phyloP scores from a whole-genome alignment of 768 basidiomycete species.

The Termitomyces sp. region DNA sequence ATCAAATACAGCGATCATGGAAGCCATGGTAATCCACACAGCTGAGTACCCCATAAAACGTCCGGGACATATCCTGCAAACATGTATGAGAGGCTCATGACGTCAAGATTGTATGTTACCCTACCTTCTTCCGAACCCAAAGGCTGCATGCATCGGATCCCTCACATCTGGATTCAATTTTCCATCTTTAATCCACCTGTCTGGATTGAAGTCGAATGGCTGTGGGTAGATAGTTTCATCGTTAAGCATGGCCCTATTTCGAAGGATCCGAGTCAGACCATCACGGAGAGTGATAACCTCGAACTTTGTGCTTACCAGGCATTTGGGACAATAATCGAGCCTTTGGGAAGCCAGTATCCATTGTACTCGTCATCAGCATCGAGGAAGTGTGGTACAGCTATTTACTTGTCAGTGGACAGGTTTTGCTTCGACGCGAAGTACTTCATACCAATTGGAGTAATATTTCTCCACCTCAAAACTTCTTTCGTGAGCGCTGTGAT shows the following conservation, averaged over 20 bases:
- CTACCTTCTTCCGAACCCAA: constrained; percentile 20
- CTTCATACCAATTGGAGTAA: constrained; percentile 20
- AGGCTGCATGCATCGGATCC: constrained; percentile 1
- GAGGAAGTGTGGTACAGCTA: constrained; percentile 27
- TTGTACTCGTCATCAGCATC: constrained; percentile 29
- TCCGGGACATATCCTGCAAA: constrained; percentile 26
- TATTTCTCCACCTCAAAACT: constrained; percentile 24
- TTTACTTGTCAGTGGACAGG: not conserved
- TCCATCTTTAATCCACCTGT: constrained; percentile 28
- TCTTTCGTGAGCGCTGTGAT: constrained; percentile 30
- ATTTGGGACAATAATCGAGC: too few species aligned
- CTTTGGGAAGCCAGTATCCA: constrained; percentile 15
- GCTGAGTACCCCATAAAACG: constrained; percentile 25
- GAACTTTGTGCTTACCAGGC: too few species aligned
- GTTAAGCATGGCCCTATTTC: constrained; percentile 31
- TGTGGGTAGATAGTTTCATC: constrained; percentile 28
- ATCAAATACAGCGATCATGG: constrained; percentile 25
- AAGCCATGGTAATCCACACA: constrained; percentile 27
- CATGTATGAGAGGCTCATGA: too few species aligned
- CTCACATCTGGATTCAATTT: constrained; percentile 12
- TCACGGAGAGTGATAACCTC: too few species aligned
- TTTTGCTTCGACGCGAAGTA: not conserved
- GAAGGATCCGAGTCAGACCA: too few species aligned
- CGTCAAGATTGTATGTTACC: not conserved
- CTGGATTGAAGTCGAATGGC: constrained; percentile 29